A percentile compares a stretch with the other conserved stretches of the same genome.
Conservation (phyloP, 768 basidiomycete genomes). For the Candolleomyces aberdarensis region DNA sequence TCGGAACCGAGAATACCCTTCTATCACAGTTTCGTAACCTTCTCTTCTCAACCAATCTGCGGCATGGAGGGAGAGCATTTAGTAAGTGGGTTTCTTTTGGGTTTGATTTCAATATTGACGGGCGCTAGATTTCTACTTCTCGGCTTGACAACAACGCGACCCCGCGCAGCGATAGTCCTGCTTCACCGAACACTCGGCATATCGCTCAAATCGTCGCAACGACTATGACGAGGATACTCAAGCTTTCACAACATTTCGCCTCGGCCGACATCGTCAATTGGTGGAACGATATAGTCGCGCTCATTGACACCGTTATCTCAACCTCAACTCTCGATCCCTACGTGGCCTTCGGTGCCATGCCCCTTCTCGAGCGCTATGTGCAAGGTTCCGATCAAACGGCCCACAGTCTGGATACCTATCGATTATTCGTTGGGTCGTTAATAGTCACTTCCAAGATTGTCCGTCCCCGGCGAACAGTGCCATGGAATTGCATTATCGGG, state of each 20-base stretch:
- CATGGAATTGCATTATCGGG: neutral
- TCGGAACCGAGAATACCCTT: too few relatives aligned
- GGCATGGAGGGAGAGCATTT: too few relatives aligned
- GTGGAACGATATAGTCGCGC: neutral
- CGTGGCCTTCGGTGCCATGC: neutral
- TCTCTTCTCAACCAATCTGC: too few relatives aligned
- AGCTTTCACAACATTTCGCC: neutral
- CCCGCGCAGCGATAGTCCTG: neutral
- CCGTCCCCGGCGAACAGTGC: neutral
- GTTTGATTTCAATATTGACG: neutral
- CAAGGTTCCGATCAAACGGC: neutral
- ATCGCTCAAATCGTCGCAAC: slow-evolving; percentile 3
- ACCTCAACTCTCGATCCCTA: neutral
- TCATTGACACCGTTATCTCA: slow-evolving; percentile 2
- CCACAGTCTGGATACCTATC: neutral
- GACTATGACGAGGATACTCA: neutral
- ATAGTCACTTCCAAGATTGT: slow-evolving; percentile 7
- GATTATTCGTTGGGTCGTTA: slow-evolving; percentile 1
- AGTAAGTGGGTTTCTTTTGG: too few relatives aligned
- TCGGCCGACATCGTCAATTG: neutral
- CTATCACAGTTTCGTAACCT: too few relatives aligned
- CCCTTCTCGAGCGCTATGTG: slow-evolving; percentile 7
- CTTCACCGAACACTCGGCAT: neutral
- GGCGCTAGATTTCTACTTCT: neutral
- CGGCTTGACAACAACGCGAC: neutral